These are phyloP conservation scores for Ophiostoma novo-ulmi DNA, from an alignment of 2,329 filamentous ascomycete species.

Conservation along the genomic window DNA sequence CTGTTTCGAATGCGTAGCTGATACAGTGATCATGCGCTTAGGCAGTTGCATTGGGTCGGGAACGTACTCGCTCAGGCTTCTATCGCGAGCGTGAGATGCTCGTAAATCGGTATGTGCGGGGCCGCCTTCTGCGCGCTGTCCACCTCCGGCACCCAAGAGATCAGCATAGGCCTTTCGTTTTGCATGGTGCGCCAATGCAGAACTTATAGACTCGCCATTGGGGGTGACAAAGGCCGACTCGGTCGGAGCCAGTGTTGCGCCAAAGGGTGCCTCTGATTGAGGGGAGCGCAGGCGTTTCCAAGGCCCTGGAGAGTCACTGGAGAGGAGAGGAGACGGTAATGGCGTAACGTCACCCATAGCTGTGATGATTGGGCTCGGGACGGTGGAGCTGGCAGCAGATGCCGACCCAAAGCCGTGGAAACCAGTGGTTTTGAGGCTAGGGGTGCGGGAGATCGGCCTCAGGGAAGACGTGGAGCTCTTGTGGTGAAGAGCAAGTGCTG, in stretches of 20 bases:
- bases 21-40: conserved; percentile 69
- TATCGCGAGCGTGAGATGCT: conserved; percentile 58
- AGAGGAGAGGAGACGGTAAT: conserved; percentile 67
- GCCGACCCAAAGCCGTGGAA: conserved; percentile 45
- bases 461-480: conserved; percentile 44
- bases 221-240: conserved; percentile 48
- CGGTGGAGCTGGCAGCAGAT: conserved; percentile 59
- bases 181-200: conserved; percentile 47
- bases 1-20: conserved; percentile 51
- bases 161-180: conserved; percentile 55
- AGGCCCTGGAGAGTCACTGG: conserved; percentile 59
- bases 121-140: conserved; percentile 29
- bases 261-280: conserved; percentile 40
- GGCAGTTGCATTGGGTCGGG: conserved; percentile 65
- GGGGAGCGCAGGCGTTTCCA: conserved; percentile 55
- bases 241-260: conserved; percentile 33
- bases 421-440: conserved; percentile 53
- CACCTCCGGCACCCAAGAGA: conserved; percentile 34
- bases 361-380: conserved; percentile 68
- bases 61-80: conserved; percentile 83
- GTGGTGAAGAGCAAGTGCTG: conserved; percentile 34
- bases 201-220: conserved; percentile 49
- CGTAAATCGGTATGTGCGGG: conserved; percentile 14
- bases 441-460: conserved; percentile 53
- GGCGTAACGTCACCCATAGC: conserved; percentile 76